Base-by-base conservation (phyloP, 176 grass and related monocot genomes). In the Oryza officinalis region DNA sequence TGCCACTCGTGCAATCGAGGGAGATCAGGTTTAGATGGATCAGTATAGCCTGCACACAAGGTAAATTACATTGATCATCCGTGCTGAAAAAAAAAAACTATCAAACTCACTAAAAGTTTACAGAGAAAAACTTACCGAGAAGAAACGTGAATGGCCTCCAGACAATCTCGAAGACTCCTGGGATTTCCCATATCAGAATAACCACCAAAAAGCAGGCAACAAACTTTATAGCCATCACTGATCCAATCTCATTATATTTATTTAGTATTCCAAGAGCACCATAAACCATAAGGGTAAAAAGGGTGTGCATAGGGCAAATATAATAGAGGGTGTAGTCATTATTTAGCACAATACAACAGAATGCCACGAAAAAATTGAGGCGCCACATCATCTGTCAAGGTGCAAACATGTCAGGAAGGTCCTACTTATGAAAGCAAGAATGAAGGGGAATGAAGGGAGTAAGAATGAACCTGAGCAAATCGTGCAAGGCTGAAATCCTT, bases 301-400 rank as follows among this genome's bases (percentile, higher is more conserved):
- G 85, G 45, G 96, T 99, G 81, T 99, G 96, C 96, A 99, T 99
- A 69, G 96, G 96, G 74, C 96, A 99, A 74, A 99, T 99, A 67
- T 99, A 99, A 81, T 99, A 99, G 45, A 99, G 77, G 77, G 92
- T 94, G 72, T 99, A 99, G 63, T 94, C 91, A 90, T 99, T 94
- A 64, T 90, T 90, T 66, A 99, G 96, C 77, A 91, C 76, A 81
- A 96, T 92, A 75, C 96, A 99, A 76, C 91, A 96, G 87, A 99
- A 90, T 74, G 90, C 86, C 75, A 99, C 96, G 67, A 99, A 93
- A 76, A 99, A 94, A 76, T 99, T 99, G 69, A 96, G 93, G 65
- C 96, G 91, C 96, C 96, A 99, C 96, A 99, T 99, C 96, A 99
- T 99, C 96, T 99, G 93, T 88, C 87, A 46, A 86, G 78, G 79